These are phyloP conservation scores for Elymus sibiricus DNA, from an alignment of 176 grass and related monocot species.

Conservation along the genomic window DNA sequence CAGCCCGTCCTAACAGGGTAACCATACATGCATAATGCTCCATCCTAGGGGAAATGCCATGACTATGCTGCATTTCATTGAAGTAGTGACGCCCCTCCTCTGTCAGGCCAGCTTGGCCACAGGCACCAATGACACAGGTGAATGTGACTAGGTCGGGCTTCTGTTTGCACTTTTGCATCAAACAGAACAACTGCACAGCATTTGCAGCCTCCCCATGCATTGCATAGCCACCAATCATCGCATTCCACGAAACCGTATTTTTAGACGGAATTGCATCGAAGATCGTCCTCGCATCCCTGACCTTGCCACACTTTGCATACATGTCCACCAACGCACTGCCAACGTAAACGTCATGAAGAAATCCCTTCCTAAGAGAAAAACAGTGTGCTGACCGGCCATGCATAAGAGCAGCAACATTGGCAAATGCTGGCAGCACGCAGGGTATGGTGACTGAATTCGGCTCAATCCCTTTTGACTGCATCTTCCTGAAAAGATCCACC, in stretches of 20 bases:
- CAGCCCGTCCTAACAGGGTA: constrained; percentile 61
- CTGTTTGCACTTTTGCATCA: constrained; percentile 38
- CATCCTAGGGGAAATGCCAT: constrained; percentile 48
- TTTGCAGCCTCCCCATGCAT: constrained; percentile 63
- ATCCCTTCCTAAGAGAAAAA: constrained; percentile 53
- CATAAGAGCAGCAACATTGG: constrained; percentile 61
- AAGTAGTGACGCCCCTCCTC: constrained; percentile 49
- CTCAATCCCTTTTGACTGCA: constrained; percentile 55
- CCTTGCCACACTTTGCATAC: constrained; percentile 78
- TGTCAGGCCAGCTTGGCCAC: constrained; percentile 54
- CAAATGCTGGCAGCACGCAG: constrained; percentile 70
- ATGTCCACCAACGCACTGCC: constrained; percentile 65
- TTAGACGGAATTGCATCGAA: constrained; percentile 54
- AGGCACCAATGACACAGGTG: constrained; percentile 65
- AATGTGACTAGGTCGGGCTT: constrained; percentile 66
- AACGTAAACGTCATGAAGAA: constrained; percentile 49
- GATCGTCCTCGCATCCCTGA: constrained; percentile 43
- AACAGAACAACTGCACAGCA: constrained; percentile 41
- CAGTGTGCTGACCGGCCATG: constrained; percentile 57
- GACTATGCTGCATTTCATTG: constrained; percentile 42
- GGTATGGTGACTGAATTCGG: constrained; percentile 73
- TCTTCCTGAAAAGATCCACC: constrained; percentile 63
- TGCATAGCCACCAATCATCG: constrained; percentile 69
- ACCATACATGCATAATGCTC: constrained; percentile 84
- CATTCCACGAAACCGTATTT: constrained; percentile 79